A percentile compares a stretch with the other conserved stretches of the same genome.
These are phyloP conservation scores for Kernera saxatilis DNA, from an alignment of 345 rosid species.

Conservation along the genomic window DNA sequence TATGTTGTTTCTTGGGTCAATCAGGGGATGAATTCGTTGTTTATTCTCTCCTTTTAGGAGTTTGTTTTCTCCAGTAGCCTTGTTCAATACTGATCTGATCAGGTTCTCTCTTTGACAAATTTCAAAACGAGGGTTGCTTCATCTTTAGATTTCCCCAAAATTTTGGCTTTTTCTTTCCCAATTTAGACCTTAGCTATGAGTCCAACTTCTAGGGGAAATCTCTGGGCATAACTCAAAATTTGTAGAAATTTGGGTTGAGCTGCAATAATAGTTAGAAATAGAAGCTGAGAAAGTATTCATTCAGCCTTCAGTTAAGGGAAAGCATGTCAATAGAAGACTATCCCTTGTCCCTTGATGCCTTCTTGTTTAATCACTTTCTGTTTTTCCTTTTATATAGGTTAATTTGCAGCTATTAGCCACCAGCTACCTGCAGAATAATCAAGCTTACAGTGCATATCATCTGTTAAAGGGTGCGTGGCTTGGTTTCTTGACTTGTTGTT, in stretches of 20 bases:
- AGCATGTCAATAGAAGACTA: neutral
- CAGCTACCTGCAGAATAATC: constrained; percentile 87
- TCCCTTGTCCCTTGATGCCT: constrained; percentile 7
- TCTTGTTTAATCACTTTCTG: neutral
- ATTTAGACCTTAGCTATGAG: neutral
- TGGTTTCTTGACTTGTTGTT: neutral
- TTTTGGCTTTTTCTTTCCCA: neutral
- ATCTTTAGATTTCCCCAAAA: neutral
- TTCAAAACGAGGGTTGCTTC: neutral
- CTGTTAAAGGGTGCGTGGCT: constrained; percentile 65
- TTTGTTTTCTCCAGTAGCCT: neutral
- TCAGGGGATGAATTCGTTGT: neutral
- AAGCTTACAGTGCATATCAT: constrained; percentile 84
- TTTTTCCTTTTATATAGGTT: constrained; percentile 40
- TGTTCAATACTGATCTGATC: constrained; percentile 7
- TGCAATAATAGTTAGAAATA: neutral
- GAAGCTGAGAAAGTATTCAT: neutral
- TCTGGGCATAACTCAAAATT: neutral
- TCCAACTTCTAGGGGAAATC: neutral
- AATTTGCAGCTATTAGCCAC: constrained; percentile 83
- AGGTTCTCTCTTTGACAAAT: neutral
- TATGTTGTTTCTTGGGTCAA: neutral
- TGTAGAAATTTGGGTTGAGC: constrained; percentile 8
- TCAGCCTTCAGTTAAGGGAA: neutral
- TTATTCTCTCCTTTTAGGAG: neutral